A percentile compares a stretch with the other conserved stretches of the same genome.
Conservation (phyloP, 1,139 yeast species). For the Scheffersomyces illinoinensis region DNA sequence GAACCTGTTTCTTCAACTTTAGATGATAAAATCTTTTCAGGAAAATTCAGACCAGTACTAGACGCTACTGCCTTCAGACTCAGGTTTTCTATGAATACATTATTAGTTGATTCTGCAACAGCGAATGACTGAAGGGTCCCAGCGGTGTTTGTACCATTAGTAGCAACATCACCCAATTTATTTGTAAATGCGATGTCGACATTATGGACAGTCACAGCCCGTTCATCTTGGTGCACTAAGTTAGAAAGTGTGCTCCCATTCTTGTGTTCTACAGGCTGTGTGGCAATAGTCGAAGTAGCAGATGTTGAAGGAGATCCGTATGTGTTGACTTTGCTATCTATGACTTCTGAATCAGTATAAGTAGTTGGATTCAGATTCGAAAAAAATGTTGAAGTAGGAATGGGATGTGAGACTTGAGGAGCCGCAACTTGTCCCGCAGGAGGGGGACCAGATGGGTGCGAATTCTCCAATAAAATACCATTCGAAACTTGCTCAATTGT, state of each 20-base stretch:
- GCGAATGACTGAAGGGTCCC: not conserved
- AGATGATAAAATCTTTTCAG: conserved; percentile 14
- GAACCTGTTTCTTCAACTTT: not conserved
- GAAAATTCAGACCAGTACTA: conserved; percentile 3
- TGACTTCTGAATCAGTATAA: not conserved
- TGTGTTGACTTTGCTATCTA: not conserved
- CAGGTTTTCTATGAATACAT: not conserved
- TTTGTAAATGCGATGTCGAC: not conserved
- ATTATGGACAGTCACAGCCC: not conserved
- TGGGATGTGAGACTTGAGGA: not conserved
- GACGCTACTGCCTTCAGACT: not conserved
- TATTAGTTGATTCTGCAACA: not conserved
- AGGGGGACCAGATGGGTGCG: not conserved
- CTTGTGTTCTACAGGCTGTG: not conserved
- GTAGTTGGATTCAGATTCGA: not conserved
- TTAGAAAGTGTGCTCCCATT: not conserved
- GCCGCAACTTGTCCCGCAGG: not conserved
- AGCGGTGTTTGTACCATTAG: not conserved
- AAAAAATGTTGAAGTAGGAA: not conserved
- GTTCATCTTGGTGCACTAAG: not conserved
- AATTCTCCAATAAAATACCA: not conserved
- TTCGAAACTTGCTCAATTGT: not conserved
- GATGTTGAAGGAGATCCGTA: not conserved
- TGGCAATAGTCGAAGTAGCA: not conserved
- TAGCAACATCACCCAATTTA: not conserved